These are phyloP conservation scores for Cornus controversa DNA, from an alignment of 148 eudicot genomes.

Conservation along the genomic window DNA sequence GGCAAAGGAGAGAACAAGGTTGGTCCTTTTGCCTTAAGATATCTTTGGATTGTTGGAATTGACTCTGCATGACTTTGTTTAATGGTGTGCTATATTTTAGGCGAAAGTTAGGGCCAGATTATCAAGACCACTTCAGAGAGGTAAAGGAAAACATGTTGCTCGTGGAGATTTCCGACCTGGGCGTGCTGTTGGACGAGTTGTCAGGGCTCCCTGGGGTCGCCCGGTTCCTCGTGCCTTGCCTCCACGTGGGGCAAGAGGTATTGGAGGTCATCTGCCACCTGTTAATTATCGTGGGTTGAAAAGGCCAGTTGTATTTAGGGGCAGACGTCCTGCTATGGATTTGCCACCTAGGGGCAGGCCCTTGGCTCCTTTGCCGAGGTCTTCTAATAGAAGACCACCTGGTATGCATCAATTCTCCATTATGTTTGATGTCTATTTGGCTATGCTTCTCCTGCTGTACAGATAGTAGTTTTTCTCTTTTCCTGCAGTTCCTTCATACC, in stretches of 20 bases:
- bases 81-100: slow-evolving; percentile 30
- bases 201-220: slow-evolving; percentile 79
- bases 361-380: slow-evolving; percentile 66
- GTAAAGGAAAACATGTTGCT: slow-evolving; percentile 61
- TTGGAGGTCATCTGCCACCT: slow-evolving; percentile 50
- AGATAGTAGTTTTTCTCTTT: slow-evolving; percentile 5
- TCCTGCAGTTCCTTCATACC: slow-evolving; percentile 62
- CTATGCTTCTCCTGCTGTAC: background rate
- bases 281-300: slow-evolving; percentile 51
- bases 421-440: background rate
- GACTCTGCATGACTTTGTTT: background rate
- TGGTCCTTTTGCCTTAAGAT: slow-evolving; percentile 9
- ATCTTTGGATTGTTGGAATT: slow-evolving; percentile 3
- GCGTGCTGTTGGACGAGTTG: slow-evolving; percentile 46
- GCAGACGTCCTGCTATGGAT: slow-evolving; percentile 58
- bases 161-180: slow-evolving; percentile 58
- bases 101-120: slow-evolving; percentile 90
- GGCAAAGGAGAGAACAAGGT: slow-evolving; percentile 94
- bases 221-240: slow-evolving; percentile 63
- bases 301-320: slow-evolving; percentile 60
- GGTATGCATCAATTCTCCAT: slow-evolving; percentile 44
- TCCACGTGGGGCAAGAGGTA: slow-evolving; percentile 47
- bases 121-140: slow-evolving; percentile 88
- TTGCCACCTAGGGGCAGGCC: slow-evolving; percentile 69
- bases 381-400: slow-evolving; percentile 86